Evolutionary conservation across 73 alveolate genomes (phyloP).

Genomic region (Symbiodinium natans): DNA sequence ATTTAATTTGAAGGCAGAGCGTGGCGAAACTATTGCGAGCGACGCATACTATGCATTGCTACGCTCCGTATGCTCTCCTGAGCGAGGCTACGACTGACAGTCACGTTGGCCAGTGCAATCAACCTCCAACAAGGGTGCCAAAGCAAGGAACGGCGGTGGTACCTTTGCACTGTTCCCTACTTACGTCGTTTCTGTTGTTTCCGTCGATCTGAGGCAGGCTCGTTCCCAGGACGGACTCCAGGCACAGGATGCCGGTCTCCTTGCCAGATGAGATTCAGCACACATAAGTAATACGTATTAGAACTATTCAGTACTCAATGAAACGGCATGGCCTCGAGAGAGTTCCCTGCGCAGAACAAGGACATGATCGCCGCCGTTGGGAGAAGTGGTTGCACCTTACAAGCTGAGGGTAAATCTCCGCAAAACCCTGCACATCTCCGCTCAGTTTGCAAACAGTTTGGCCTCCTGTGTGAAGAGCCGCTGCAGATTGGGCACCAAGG

Average conservation of each 20-base stretch:
- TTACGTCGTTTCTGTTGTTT: background rate
- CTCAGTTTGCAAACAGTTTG: background rate
- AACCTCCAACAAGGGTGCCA: too few relatives aligned
- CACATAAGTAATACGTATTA: background rate
- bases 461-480: slow-evolving; percentile 29
- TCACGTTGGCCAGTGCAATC: too few relatives aligned
- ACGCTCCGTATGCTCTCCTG: too few relatives aligned
- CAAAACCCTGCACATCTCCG: background rate
- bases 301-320: background rate
- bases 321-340: slow-evolving; percentile 27
- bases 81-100: too few relatives aligned
- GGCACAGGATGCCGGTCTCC: slow-evolving; percentile 52
- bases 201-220: background rate
- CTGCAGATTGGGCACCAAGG: slow-evolving; percentile 10
- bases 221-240: slow-evolving; percentile 42
- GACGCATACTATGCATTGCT: too few relatives aligned
- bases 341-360: slow-evolving; percentile 40
- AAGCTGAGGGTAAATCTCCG: background rate
- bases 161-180: too few relatives aligned
- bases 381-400: slow-evolving; percentile 41
- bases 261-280: background rate
- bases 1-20: too few relatives aligned
- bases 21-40: too few relatives aligned
- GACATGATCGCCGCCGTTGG: slow-evolving; percentile 64
- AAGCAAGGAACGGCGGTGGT: too few relatives aligned